Percentiles rank a stretch among this genome's conserved stretches.
These are phyloP conservation scores for Podila epicladia DNA, from an alignment of 192 early-diverging fungal species.

Conservation along the genomic window DNA sequence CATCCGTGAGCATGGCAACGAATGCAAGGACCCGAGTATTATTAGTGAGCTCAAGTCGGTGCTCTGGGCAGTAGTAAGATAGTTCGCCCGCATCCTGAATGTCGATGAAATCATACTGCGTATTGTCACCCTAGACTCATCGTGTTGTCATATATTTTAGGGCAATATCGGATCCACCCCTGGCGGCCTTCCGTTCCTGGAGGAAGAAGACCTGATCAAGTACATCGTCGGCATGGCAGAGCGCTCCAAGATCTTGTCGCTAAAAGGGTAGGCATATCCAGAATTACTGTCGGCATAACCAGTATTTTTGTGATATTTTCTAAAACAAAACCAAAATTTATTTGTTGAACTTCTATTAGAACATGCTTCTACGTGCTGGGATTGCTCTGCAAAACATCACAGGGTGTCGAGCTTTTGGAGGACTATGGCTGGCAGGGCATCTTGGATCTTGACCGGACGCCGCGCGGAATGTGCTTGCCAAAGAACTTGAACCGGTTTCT, in stretches of 20 bases:
- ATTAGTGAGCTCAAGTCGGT: constrained; percentile 73
- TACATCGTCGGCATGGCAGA: constrained; percentile 78
- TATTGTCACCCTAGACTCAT: not conserved
- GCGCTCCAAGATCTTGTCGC: constrained; percentile 70
- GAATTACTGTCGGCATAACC: too few relatives aligned
- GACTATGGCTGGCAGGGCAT: constrained; percentile 82
- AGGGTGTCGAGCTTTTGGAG: constrained; percentile 76
- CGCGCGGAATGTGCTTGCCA: constrained; percentile 75
- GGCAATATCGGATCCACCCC: constrained; percentile 80
- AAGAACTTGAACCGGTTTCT: constrained; percentile 67
- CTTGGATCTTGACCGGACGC: constrained; percentile 53
- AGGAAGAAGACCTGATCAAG: constrained; percentile 75
- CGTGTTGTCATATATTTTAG: constrained; percentile 23
- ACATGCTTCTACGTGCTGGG: constrained; percentile 82
- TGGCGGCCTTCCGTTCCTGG: constrained; percentile 74
- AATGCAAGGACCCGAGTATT: constrained; percentile 46
- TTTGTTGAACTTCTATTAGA: constrained; percentile 45
- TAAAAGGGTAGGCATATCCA: constrained; percentile 71
- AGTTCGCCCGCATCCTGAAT: too few relatives aligned
- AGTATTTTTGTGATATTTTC: not conserved
- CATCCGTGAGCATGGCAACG: constrained; percentile 60
- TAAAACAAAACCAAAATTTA: not conserved
- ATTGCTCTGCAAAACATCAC: constrained; percentile 71
- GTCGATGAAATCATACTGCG: too few relatives aligned
- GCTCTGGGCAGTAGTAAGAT: constrained; percentile 79